These are phyloP conservation scores for Turnera subulata DNA, from an alignment of 345 rosid species.

Conservation along the genomic window DNA sequence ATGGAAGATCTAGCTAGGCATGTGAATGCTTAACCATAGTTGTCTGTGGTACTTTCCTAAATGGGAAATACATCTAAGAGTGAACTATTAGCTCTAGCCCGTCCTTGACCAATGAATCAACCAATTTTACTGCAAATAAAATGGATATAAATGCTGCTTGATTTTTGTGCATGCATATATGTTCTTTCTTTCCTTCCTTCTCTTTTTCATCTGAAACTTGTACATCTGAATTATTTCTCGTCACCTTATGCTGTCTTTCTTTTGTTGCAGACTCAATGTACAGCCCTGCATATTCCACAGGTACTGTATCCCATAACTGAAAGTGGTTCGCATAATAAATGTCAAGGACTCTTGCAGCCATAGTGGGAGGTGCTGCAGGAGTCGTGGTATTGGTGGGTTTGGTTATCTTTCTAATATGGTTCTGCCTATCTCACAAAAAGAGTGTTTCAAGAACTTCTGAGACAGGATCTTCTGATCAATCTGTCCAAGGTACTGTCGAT, in stretches of 20 bases:
- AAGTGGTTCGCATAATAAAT: constrained; percentile 57
- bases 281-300: constrained; percentile 12
- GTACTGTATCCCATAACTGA: constrained; percentile 39
- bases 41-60: too few species aligned
- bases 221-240: constrained; percentile 14
- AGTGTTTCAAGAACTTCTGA: constrained; percentile 68
- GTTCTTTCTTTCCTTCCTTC: not conserved
- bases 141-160: too few species aligned
- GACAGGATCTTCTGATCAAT: constrained; percentile 78
- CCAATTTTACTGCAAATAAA: too few species aligned
- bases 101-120: too few species aligned
- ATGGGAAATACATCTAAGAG: too few species aligned
- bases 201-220: not conserved
- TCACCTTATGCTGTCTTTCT: constrained; percentile 23
- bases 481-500: constrained; percentile 51
- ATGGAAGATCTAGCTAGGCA: not conserved
- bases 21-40: not conserved
- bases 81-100: too few species aligned
- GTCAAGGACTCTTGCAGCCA: constrained; percentile 82
- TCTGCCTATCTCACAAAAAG: constrained; percentile 45
- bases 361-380: constrained; percentile 95
- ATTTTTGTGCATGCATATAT: too few species aligned
- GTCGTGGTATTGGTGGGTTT: constrained; percentile 72
- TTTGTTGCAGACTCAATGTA: constrained; percentile 46
- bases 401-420: constrained; percentile 50